phyloP scores from a whole-genome alignment of 2,329 filamentous ascomycete genomes.

The Nemania diffusa region DNA sequence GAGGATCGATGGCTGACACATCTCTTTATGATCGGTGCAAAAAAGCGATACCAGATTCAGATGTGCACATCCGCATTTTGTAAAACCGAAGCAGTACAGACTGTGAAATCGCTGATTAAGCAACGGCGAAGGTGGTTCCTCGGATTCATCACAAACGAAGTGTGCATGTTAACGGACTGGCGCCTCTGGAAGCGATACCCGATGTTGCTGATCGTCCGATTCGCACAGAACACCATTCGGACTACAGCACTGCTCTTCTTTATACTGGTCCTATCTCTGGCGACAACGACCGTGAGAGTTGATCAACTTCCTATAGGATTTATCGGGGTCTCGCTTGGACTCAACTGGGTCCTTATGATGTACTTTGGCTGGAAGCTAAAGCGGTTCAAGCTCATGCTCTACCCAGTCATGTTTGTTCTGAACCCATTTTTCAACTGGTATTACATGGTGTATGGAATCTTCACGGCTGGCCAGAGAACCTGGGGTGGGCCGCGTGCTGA shows the following conservation, averaged over 20 bases:
- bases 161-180: conserved; percentile 96
- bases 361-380: conserved; percentile 91
- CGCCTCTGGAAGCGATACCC: conserved; percentile 93
- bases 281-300: conserved; percentile 83
- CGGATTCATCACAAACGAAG: conserved; percentile 97
- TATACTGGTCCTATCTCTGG: conserved; percentile 87
- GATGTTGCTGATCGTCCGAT: conserved; percentile 83
- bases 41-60: conserved; percentile 93
- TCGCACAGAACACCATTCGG: conserved; percentile 95
- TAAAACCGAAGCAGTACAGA: conserved; percentile 97
- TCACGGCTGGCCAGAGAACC: conserved; percentile 91
- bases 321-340: conserved; percentile 88
- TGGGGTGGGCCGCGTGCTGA: conserved; percentile 96
- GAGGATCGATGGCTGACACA: conserved; percentile 98
- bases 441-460: conserved; percentile 97
- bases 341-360: conserved; percentile 96
- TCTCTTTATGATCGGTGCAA: conserved; percentile 97
- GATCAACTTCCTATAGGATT: conserved; percentile 88
- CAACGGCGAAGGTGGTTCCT: conserved; percentile 97
- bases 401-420: conserved; percentile 92
- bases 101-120: conserved; percentile 85
- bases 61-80: conserved; percentile 98
- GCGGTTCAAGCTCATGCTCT: conserved; percentile 93
- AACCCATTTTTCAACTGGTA: conserved; percentile 99
- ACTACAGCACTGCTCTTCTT: conserved; percentile 95